Evolutionary conservation across 495 filamentous ascomycete species (phyloP).

Genomic region (Penicillium salamii): DNA sequence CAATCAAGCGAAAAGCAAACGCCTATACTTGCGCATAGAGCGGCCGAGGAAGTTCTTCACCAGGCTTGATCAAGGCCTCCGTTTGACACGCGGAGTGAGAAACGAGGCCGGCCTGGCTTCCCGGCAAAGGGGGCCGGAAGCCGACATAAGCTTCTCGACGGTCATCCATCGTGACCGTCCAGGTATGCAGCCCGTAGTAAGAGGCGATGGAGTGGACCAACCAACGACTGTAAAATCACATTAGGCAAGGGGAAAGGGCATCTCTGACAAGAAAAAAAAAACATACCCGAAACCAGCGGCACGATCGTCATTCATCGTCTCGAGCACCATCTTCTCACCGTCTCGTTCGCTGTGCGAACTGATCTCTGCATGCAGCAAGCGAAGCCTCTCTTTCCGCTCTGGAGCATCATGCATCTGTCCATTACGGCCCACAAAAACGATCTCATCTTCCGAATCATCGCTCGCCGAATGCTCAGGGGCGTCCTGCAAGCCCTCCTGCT

Average conservation of each 20-base stretch:
- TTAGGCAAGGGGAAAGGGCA: not conserved
- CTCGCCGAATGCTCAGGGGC: constrained; percentile 51
- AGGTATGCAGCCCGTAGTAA: constrained; percentile 89
- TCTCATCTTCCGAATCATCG: constrained; percentile 76
- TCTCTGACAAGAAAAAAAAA: constrained; percentile 4
- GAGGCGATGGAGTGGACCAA: constrained; percentile 88
- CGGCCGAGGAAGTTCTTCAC: constrained; percentile 55
- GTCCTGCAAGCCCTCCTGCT: constrained; percentile 48
- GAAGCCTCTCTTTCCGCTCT: constrained; percentile 30
- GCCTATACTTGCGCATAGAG: constrained; percentile 60
- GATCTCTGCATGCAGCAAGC: constrained; percentile 38
- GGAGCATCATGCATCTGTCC: constrained; percentile 67
- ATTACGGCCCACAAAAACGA: constrained; percentile 85
- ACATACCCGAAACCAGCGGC: constrained; percentile 80
- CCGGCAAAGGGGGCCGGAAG: constrained; percentile 44
- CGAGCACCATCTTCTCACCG: constrained; percentile 75
- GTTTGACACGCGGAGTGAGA: constrained; percentile 24
- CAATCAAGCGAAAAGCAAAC: not conserved
- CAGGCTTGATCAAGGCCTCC: constrained; percentile 33
- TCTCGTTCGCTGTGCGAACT: constrained; percentile 44
- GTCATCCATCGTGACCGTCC: constrained; percentile 73
- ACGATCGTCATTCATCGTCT: constrained; percentile 68
- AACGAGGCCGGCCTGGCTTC: constrained; percentile 27
- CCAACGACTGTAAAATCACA: constrained; percentile 64
- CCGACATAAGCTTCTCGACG: constrained; percentile 90